Evolutionary conservation across 148 eudicot genomes (phyloP).

Genomic region (Rhododendron molle): DNA sequence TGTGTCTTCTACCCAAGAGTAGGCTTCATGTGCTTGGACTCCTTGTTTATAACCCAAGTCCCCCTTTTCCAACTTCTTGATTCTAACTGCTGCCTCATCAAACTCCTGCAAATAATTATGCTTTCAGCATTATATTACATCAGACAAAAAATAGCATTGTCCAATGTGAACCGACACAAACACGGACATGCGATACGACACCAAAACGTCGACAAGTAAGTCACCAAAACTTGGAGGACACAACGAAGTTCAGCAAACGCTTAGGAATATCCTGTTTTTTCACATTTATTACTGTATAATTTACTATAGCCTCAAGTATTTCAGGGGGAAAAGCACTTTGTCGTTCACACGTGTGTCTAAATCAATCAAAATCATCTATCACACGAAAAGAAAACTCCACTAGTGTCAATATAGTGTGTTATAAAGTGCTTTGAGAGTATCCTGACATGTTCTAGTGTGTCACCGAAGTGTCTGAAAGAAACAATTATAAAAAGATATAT

Average conservation of each 20-base stretch:
- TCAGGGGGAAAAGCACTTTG: background rate
- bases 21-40: conserved; percentile 14
- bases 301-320: background rate
- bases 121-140: background rate
- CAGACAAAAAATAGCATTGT: background rate
- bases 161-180: background rate
- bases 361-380: background rate
- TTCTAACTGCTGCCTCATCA: background rate
- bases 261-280: background rate
- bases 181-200: background rate
- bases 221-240: background rate
- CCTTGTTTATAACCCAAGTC: background rate
- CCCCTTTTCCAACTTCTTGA: background rate
- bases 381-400: background rate
- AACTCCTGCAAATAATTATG: background rate
- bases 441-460: background rate
- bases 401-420: background rate
- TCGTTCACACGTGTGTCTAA: background rate
- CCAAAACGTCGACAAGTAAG: background rate
- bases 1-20: background rate
- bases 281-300: background rate
- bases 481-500: too few relatives aligned
- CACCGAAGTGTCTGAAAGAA: background rate
- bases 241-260: background rate
- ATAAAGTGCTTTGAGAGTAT: background rate